Evolutionary conservation across 2,329 filamentous ascomycete species (phyloP).

Genomic region (Exophiala viscosa): DNA sequence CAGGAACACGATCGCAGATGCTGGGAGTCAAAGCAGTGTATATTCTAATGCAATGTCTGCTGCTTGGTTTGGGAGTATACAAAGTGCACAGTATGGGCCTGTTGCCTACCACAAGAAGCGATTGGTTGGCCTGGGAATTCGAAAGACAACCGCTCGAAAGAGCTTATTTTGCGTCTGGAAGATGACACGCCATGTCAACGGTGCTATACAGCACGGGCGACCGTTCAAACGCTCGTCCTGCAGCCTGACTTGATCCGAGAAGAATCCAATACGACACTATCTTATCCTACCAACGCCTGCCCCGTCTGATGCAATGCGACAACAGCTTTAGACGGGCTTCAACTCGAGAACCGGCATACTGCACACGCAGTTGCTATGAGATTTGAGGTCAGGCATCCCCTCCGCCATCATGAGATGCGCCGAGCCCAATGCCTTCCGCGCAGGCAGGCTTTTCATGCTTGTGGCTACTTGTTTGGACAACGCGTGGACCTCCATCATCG

Average conservation of each 20-base stretch:
- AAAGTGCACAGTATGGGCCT: constrained; percentile 96
- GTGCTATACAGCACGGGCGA: too few relatives aligned
- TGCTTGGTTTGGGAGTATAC: constrained; percentile 84
- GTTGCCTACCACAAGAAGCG: constrained; percentile 89
- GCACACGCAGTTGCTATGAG: too few relatives aligned
- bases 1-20: constrained; percentile 68
- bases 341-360: neutral
- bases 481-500: too few relatives aligned
- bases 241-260: too few relatives aligned
- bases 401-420: too few relatives aligned
- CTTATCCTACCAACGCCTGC: too few relatives aligned
- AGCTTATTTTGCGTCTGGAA: constrained; percentile 54
- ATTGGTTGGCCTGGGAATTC: constrained; percentile 95
- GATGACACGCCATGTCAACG: constrained; percentile 1
- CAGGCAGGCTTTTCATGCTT: neutral
- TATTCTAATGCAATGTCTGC: constrained; percentile 77
- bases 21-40: constrained; percentile 83
- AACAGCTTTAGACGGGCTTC: neutral
- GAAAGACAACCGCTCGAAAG: constrained; percentile 66
- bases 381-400: too few relatives aligned
- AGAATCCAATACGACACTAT: too few relatives aligned
- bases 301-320: too few relatives aligned
- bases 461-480: too few relatives aligned
- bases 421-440: neutral
- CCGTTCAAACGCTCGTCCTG: too few relatives aligned